Conservation (phyloP, 2,329 filamentous ascomycete genomes). For the Ustulina deusta region DNA sequence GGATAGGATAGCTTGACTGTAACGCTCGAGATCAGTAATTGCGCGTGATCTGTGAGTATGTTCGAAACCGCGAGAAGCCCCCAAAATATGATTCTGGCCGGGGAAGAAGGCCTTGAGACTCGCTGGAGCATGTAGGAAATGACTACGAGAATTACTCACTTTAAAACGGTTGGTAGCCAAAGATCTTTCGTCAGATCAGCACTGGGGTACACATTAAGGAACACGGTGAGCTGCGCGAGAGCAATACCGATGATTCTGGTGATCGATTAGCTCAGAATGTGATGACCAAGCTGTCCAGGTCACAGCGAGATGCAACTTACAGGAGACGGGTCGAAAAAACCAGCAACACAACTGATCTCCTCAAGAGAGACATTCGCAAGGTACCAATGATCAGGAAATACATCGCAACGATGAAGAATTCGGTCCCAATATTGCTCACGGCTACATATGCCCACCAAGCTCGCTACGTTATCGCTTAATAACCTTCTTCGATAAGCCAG, state of each 20-base stretch:
- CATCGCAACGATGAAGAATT: conserved; percentile 35
- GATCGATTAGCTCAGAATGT: conserved; percentile 1
- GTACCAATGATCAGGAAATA: conserved; percentile 37
- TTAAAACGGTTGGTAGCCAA: conserved; percentile 37
- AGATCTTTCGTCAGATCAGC: conserved; percentile 28
- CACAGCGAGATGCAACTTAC: conserved; percentile 24
- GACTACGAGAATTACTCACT: neutral
- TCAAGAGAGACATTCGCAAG: conserved; percentile 33
- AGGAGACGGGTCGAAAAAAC: conserved; percentile 38
- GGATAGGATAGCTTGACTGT: conserved; percentile 30
- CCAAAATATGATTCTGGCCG: neutral
- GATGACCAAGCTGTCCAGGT: neutral
- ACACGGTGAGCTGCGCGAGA: conserved; percentile 34
- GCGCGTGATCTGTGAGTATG: neutral
- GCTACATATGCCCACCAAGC: conserved; percentile 38
- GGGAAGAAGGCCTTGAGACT: neutral
- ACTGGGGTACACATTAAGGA: conserved; percentile 30
- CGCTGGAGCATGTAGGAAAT: neutral
- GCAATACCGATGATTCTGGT: conserved; percentile 34
- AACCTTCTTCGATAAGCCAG: neutral
- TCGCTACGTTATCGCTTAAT: conserved; percentile 23
- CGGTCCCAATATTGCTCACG: conserved; percentile 35
- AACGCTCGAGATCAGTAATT: neutral
- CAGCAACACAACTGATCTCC: conserved; percentile 28
- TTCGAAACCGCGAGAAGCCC: neutral